Conservation (phyloP, 192 early-diverging fungal genomes). For the Backusella tarrabulga region DNA sequence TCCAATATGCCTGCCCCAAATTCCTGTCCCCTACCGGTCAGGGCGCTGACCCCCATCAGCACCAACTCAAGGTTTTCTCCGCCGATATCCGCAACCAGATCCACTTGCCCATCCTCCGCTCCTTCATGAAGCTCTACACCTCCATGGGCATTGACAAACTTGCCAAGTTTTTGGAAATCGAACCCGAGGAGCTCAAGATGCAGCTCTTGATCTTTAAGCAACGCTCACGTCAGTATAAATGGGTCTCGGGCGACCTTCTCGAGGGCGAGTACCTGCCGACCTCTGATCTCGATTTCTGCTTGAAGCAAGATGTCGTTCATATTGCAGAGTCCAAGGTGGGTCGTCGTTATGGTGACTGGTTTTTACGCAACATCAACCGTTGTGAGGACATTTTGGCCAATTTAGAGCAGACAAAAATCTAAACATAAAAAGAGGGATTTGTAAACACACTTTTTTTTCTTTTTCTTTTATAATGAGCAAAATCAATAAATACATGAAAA, state of each 20-base stretch:
- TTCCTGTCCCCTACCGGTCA: conserved; percentile 86
- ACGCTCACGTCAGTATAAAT: conserved; percentile 88
- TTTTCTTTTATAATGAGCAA: not conserved
- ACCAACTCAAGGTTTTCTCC: conserved; percentile 87
- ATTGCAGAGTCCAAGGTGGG: conserved; percentile 94
- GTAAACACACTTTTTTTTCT: conserved; percentile 11
- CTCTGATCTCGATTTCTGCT: conserved; percentile 89
- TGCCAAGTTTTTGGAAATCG: conserved; percentile 82
- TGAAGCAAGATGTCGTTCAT: conserved; percentile 94
- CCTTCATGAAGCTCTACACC: conserved; percentile 95
- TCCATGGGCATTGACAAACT: conserved; percentile 88
- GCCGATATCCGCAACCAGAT: conserved; percentile 85
- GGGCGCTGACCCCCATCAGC: conserved; percentile 60
- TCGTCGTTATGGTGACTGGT: conserved; percentile 93
- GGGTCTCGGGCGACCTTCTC: conserved; percentile 75
- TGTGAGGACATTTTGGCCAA: conserved; percentile 64
- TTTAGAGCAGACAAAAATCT: conserved; percentile 30
- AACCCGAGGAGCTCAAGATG: conserved; percentile 78
- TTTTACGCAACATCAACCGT: conserved; percentile 92
- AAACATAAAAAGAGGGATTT: not conserved
- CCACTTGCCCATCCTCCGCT: conserved; percentile 82
- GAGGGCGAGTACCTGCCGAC: conserved; percentile 80
- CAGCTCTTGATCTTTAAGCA: conserved; percentile 94
- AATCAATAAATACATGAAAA: not conserved
- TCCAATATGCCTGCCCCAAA: conserved; percentile 89